A percentile compares a stretch with the other conserved stretches of the same genome.
Evolutionary conservation across 805 yeast species (phyloP).

Genomic region (Saturnispora mendoncae): DNA sequence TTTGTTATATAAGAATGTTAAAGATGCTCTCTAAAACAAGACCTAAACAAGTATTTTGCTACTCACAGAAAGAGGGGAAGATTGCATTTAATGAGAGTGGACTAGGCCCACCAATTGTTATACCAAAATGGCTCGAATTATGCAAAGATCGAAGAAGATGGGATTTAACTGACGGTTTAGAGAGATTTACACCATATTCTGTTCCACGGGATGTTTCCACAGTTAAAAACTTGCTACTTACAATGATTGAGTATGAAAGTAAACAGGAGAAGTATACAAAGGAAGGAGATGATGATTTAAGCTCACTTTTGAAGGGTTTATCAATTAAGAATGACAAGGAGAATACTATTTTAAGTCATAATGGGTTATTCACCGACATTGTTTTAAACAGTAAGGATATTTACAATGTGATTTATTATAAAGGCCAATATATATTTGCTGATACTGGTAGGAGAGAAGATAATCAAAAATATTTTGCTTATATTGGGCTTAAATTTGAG

Average conservation of each 20-base stretch:
- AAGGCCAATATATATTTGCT: constrained; percentile 11
- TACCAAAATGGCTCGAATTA: constrained; percentile 5
- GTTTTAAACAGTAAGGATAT: constrained; percentile 1
- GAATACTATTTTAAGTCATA: constrained; percentile 11
- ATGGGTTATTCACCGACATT: constrained; percentile 13
- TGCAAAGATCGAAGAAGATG: not conserved
- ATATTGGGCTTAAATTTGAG: constrained; percentile 16
- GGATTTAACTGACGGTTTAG: constrained; percentile 1
- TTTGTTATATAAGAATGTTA: too few relatives aligned
- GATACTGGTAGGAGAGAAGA: constrained; percentile 9
- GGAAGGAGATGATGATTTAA: not conserved
- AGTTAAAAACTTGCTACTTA: constrained; percentile 4
- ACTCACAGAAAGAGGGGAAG: not conserved
- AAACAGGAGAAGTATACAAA: not conserved
- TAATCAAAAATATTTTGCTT: constrained; percentile 9
- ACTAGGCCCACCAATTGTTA: not conserved
- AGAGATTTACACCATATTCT: not conserved
- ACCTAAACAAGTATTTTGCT: not conserved
- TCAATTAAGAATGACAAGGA: not conserved
- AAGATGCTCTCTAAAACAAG: not conserved
- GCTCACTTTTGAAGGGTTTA: not conserved
- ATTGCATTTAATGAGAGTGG: not conserved
- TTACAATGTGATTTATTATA: constrained; percentile 11
- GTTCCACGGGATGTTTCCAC: constrained; percentile 4
- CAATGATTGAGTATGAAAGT: constrained; percentile 9